Evolutionary conservation across 2,329 filamentous ascomycete genomes (phyloP).

Genomic region (Penicillium sp.): DNA sequence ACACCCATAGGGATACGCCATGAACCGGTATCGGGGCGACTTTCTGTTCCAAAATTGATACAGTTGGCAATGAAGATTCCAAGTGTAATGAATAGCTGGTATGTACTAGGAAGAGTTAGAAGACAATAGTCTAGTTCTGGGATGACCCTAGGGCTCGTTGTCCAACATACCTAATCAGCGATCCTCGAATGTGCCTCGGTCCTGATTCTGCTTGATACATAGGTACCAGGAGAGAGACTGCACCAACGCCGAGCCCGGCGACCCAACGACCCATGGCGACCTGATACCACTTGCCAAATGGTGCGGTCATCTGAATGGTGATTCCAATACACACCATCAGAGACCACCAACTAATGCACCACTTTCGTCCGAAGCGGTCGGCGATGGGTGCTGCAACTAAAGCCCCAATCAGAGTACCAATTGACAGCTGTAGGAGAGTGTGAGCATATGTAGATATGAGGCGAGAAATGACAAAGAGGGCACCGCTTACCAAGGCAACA

Average conservation of each 20-base stretch:
- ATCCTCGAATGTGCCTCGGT: slow-evolving; percentile 46
- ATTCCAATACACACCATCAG: slow-evolving; percentile 40
- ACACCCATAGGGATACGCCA: slow-evolving; percentile 55
- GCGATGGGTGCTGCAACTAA: slow-evolving; percentile 42
- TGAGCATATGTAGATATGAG: not conserved
- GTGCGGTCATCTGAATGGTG: slow-evolving; percentile 44
- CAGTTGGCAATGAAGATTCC: slow-evolving; percentile 49
- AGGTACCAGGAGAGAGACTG: slow-evolving; percentile 42
- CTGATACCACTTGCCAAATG: slow-evolving; percentile 40
- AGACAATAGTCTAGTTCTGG: not conserved
- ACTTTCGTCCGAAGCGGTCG: slow-evolving; percentile 44
- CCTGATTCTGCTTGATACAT: slow-evolving; percentile 48
- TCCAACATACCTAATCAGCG: slow-evolving; percentile 37
- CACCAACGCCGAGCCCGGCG: slow-evolving; percentile 46
- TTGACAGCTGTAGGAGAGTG: slow-evolving; percentile 33
- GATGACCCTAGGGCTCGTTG: too few relatives aligned
- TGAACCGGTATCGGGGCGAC: slow-evolving; percentile 37
- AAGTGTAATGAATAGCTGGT: slow-evolving; percentile 49
- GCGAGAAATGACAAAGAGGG: not conserved
- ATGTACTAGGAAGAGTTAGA: slow-evolving; percentile 32
- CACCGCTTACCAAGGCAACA: slow-evolving; percentile 37
- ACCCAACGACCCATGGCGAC: slow-evolving; percentile 44
- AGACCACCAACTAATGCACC: slow-evolving; percentile 43
- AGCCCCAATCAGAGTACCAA: slow-evolving; percentile 46
- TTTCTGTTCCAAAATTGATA: slow-evolving; percentile 47